phyloP scores from a whole-genome alignment of 352 stramenopile species.

The Phytophthora melonis region DNA sequence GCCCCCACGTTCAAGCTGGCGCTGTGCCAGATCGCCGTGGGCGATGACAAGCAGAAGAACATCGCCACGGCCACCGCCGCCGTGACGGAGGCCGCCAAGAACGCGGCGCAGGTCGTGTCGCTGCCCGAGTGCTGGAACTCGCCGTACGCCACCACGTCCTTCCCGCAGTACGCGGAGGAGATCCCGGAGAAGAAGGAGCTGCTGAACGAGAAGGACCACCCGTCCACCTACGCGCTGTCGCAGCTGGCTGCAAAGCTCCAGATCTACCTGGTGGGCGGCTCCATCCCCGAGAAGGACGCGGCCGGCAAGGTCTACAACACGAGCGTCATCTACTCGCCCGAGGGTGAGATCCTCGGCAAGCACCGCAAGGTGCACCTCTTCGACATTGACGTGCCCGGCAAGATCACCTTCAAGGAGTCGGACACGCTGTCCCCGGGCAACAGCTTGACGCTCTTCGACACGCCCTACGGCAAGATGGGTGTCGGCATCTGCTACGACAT shows the following conservation, averaged over 20 bases:
- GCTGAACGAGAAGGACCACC: conserved; percentile 71
- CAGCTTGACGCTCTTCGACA: conserved; percentile 87
- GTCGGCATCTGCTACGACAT: conserved; percentile 99
- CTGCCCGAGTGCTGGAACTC: conserved; percentile 97
- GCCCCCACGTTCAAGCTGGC: conserved; percentile 90
- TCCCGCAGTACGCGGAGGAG: conserved; percentile 97
- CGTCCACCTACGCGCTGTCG: conserved; percentile 90
- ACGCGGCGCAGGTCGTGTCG: conserved; percentile 90
- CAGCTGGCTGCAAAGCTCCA: conserved; percentile 90
- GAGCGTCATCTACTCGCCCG: conserved; percentile 96
- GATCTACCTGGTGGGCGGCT: conserved; percentile 98
- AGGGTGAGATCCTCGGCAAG: conserved; percentile 96
- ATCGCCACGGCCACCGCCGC: conserved; percentile 79
- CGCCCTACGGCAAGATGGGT: conserved; percentile 94
- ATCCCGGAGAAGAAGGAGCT: conserved; percentile 85
- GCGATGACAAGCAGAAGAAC: conserved; percentile 85
- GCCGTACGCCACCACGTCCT: conserved; percentile 97
- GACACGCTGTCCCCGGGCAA: conserved; percentile 97
- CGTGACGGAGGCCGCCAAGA: conserved; percentile 71
- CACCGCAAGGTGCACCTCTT: conserved; percentile 99
- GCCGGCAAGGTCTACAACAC: conserved; percentile 98
- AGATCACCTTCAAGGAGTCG: conserved; percentile 99
- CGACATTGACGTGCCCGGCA: conserved; percentile 99
- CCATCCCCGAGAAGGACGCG: conserved; percentile 93
- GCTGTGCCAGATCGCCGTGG: conserved; percentile 96